phyloP scores from a whole-genome alignment of 176 grass and related monocot genomes.

The Saccharum officinarum region DNA sequence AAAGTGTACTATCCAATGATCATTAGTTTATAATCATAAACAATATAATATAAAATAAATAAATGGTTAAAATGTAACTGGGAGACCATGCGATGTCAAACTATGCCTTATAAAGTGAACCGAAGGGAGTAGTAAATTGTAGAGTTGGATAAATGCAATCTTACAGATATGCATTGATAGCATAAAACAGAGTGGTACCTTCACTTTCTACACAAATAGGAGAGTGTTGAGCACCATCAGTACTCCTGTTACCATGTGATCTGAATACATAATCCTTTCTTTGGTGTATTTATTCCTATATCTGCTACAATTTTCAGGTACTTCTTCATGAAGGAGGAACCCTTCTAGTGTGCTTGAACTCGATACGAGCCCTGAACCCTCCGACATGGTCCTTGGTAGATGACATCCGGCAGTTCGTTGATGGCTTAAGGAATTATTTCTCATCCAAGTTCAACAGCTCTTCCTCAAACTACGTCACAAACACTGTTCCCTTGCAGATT shows the following conservation, averaged over 20 bases:
- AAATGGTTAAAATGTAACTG: no score
- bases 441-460: slow-evolving; percentile 44
- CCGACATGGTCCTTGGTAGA: slow-evolving; percentile 83
- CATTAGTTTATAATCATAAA: no score
- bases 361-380: slow-evolving; percentile 81
- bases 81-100: no score
- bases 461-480: slow-evolving; percentile 36
- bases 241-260: neutral
- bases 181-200: no score
- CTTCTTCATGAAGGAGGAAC: slow-evolving; percentile 96
- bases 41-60: no score
- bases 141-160: no score
- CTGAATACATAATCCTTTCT: neutral
- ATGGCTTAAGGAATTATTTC: slow-evolving; percentile 47
- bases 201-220: no score
- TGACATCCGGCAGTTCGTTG: slow-evolving; percentile 54
- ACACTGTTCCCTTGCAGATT: slow-evolving; percentile 37
- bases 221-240: neutral
- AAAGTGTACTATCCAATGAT: no score
- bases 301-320: slow-evolving; percentile 52
- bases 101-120: no score
- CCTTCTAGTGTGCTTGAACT: slow-evolving; percentile 93
- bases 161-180: no score
- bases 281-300: neutral
- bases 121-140: no score